Percentiles rank a stretch among this genome's conserved stretches.
phyloP scores from a whole-genome alignment of 78 protist species.

The Dictyostelium capitatum region DNA sequence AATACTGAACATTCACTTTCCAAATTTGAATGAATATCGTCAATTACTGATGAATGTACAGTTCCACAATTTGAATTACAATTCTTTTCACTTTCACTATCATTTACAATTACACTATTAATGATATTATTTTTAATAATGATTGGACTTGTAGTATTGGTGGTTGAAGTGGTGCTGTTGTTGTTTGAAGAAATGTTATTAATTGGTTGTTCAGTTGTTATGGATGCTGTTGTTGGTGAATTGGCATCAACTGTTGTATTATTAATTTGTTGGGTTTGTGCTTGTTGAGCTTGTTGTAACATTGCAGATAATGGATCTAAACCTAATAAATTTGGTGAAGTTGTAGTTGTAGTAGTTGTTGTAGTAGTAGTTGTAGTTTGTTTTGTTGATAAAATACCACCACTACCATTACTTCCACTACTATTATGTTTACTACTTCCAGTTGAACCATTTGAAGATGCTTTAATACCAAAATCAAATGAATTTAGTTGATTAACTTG shows the following conservation, averaged over 20 bases:
- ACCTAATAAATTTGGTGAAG: background rate
- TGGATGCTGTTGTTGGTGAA: background rate
- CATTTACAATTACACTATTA: background rate
- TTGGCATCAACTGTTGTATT: background rate
- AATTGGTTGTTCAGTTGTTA: background rate
- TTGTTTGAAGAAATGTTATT: background rate
- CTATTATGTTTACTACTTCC: background rate
- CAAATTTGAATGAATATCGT: constrained; percentile 50
- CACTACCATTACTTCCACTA: background rate
- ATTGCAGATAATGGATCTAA: background rate
- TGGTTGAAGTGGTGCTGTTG: constrained; percentile 7
- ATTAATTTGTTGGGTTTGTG: background rate
- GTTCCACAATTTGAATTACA: constrained; percentile 72
- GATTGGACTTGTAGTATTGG: background rate
- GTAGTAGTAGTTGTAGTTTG: background rate
- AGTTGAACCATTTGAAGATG: background rate
- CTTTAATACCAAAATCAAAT: constrained; percentile 5
- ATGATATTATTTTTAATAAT: background rate
- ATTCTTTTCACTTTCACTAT: constrained; percentile 36
- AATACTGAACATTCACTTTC: constrained; percentile 70
- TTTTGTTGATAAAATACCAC: background rate
- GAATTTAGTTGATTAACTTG: background rate
- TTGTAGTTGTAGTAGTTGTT: background rate
- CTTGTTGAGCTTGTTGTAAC: constrained; percentile 8
- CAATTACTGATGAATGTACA: constrained; percentile 39